These are phyloP conservation scores for Suaeda aralocaspica DNA, from an alignment of 148 eudicot species.

Conservation along the genomic window DNA sequence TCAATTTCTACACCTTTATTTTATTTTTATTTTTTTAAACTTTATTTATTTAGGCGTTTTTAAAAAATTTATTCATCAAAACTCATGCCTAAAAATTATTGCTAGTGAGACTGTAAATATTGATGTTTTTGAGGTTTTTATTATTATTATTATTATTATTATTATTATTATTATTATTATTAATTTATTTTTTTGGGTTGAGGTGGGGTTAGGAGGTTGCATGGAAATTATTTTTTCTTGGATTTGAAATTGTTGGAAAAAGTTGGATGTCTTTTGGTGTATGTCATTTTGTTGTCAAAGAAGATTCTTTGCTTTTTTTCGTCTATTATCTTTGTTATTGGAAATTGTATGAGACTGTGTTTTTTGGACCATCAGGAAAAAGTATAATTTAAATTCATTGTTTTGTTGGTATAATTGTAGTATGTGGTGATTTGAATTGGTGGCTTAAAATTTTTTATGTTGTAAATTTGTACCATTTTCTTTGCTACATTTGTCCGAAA, in stretches of 20 bases:
- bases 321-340: neutral
- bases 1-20: neutral
- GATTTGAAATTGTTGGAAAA: neutral
- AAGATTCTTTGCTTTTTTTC: neutral
- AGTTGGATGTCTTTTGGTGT: conserved; percentile 16
- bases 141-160: too few relatives aligned
- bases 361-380: too few relatives aligned
- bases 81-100: neutral
- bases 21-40: neutral
- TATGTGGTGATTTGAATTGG: too few relatives aligned
- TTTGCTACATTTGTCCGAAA: too few relatives aligned
- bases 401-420: too few relatives aligned
- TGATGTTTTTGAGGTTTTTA: neutral
- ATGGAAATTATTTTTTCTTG: neutral
- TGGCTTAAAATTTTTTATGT: too few relatives aligned
- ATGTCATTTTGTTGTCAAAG: conserved; percentile 5
- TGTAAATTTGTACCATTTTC: too few relatives aligned
- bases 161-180: too few relatives aligned
- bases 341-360: neutral
- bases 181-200: neutral
- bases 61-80: neutral
- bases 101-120: conserved; percentile 1
- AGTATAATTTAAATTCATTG: too few relatives aligned
- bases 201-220: neutral
- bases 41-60: neutral